Conservation (phyloP, 345 rosid species). For the Aurinia saxatilis region DNA sequence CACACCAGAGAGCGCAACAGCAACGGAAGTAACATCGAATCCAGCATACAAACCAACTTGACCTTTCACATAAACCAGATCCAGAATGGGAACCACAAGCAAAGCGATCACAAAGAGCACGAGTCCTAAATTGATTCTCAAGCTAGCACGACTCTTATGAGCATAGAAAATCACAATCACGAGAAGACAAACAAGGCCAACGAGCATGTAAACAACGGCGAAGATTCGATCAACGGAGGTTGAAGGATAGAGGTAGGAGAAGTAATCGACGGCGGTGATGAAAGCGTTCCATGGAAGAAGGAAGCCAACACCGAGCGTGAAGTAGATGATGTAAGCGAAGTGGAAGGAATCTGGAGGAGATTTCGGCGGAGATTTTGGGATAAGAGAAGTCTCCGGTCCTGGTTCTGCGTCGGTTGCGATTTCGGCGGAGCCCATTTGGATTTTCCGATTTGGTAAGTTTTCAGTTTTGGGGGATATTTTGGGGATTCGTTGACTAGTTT, state of each 20-base stretch:
- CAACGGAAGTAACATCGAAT: conserved; percentile 54
- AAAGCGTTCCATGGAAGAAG: conserved; percentile 99
- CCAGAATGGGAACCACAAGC: conserved; percentile 71
- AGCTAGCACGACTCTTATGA: conserved; percentile 57
- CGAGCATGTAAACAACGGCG: conserved; percentile 70
- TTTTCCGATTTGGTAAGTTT: background rate
- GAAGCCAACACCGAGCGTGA: conserved; percentile 70
- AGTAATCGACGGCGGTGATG: conserved; percentile 98
- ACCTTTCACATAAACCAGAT: conserved; percentile 63
- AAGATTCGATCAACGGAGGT: conserved; percentile 85
- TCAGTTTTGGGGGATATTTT: background rate
- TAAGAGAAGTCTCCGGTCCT: conserved; percentile 49
- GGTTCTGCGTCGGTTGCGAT: conserved; percentile 28
- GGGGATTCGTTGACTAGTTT: conserved; percentile 11
- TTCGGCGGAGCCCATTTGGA: conserved; percentile 39
- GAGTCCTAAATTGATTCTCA: conserved; percentile 76
- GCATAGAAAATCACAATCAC: conserved; percentile 53
- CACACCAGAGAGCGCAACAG: conserved; percentile 52
- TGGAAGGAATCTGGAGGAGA: conserved; percentile 60
- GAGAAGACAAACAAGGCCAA: conserved; percentile 54
- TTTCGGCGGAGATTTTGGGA: conserved; percentile 29
- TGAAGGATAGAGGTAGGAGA: conserved; percentile 82
- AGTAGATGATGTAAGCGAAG: conserved; percentile 80
- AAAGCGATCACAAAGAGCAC: conserved; percentile 48
- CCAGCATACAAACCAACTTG: conserved; percentile 67